phyloP scores from a whole-genome alignment of 768 basidiomycete species.

The Lyophyllum atratum region DNA sequence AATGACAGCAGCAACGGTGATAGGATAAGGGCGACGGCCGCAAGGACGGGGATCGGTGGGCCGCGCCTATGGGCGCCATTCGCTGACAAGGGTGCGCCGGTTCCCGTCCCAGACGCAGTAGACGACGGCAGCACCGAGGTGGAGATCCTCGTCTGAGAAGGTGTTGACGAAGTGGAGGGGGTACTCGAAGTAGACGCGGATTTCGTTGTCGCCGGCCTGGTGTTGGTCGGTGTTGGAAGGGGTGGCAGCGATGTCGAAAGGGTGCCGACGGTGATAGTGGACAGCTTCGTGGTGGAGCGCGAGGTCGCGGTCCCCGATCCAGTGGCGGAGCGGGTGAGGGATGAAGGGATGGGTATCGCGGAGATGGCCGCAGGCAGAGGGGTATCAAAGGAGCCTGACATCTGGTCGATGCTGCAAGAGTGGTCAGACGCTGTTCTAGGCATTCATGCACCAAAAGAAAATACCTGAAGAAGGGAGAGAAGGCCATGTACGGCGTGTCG shows the following conservation, averaged over 20 bases:
- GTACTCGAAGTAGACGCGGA: conserved; percentile 1
- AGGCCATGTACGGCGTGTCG: conserved; percentile 36
- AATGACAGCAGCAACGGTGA: conserved; percentile 2
- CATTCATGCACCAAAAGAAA: not conserved
- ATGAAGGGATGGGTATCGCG: conserved; percentile 39
- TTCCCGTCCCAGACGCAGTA: conserved; percentile 6
- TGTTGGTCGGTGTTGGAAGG: conserved; percentile 8
- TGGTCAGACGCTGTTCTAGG: not conserved
- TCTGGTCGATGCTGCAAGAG: conserved; percentile 48
- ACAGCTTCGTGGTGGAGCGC: conserved; percentile 30
- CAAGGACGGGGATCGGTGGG: not conserved
- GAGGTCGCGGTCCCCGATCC: conserved; percentile 31
- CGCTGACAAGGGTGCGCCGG: conserved; percentile 8
- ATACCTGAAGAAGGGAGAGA: conserved; percentile 61
- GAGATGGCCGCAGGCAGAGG: conserved; percentile 53
- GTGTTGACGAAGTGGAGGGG: conserved; percentile 13
- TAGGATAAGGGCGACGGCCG: not conserved
- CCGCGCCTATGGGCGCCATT: conserved; percentile 4
- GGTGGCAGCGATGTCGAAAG: conserved; percentile 25
- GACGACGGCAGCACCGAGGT: conserved; percentile 17
- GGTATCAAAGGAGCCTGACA: conserved; percentile 59
- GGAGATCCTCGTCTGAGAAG: conserved; percentile 18
- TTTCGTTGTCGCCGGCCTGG: not conserved
- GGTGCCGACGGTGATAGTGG: conserved; percentile 41
- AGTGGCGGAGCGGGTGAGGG: conserved; percentile 33